Conservation (phyloP, 352 stramenopile genomes). For the Halophytophthora polymorphica region DNA sequence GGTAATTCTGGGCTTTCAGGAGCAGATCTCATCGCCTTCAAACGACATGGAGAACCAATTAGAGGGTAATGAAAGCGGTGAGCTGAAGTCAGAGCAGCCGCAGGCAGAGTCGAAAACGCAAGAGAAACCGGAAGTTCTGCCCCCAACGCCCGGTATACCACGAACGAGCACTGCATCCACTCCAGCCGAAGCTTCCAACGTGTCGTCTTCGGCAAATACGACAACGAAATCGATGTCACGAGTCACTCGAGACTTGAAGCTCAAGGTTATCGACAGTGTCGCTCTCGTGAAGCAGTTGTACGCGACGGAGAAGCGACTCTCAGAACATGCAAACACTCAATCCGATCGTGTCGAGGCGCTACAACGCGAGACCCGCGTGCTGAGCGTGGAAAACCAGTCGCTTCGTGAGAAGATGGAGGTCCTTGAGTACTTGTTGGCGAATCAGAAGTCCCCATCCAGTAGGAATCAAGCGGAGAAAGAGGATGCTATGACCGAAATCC, state of each 20-base stretch:
- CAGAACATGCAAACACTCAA: conserved; percentile 16
- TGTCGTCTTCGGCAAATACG: no score
- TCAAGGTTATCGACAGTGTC: conserved; percentile 58
- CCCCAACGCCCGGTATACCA: no score
- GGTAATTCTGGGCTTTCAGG: conserved; percentile 39
- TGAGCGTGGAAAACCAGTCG: conserved; percentile 56
- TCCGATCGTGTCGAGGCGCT: conserved; percentile 22
- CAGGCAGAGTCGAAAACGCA: no score
- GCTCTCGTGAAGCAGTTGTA: conserved; percentile 56
- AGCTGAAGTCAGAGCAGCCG: neutral
- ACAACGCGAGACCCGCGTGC: conserved; percentile 33
- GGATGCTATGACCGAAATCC: conserved; percentile 23
- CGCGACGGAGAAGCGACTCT: conserved; percentile 41
- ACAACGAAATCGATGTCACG: neutral
- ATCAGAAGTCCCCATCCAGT: neutral
- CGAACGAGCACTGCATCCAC: no score
- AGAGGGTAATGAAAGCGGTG: no score
- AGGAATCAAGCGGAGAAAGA: conserved; percentile 9
- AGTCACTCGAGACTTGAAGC: conserved; percentile 26
- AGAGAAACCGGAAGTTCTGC: no score
- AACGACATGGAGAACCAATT: neutral
- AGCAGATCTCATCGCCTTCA: neutral
- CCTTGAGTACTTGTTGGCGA: conserved; percentile 45
- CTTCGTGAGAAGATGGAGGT: conserved; percentile 57
- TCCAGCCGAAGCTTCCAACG: no score